phyloP scores from a whole-genome alignment of 306 rosid genomes.

The Adenanthera pavonina region DNA sequence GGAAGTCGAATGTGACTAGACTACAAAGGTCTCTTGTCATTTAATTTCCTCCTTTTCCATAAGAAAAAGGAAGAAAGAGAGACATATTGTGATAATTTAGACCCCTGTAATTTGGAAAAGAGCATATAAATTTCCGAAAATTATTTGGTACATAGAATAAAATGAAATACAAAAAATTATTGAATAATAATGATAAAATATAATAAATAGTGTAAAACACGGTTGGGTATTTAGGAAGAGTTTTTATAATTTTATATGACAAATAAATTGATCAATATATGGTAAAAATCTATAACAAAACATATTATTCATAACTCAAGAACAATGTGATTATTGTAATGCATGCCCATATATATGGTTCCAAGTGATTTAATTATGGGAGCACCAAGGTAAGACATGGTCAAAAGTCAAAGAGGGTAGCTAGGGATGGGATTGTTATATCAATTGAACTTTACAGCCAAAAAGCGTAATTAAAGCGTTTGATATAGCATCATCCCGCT shows the following conservation, averaged over 20 bases:
- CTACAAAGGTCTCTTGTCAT: not conserved
- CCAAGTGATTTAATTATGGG: not conserved
- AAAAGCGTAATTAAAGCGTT: slow-evolving; percentile 28
- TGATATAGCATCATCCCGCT: not conserved
- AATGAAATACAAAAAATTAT: too few species aligned
- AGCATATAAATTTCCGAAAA: not conserved
- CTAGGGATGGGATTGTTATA: slow-evolving; percentile 7
- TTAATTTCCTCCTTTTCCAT: not conserved
- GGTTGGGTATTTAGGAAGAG: not conserved
- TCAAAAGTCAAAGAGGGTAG: slow-evolving; percentile 10
- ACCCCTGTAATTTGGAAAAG: not conserved
- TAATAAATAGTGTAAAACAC: too few species aligned
- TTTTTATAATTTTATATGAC: not conserved
- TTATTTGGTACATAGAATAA: too few species aligned
- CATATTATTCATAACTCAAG: too few species aligned
- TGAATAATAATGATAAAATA: not conserved
- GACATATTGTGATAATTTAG: not conserved
- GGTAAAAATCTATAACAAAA: too few species aligned
- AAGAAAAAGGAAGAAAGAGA: not conserved
- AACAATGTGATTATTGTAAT: too few species aligned
- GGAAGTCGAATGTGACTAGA: not conserved
- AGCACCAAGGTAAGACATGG: not conserved
- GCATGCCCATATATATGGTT: too few species aligned
- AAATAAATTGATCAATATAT: not conserved
- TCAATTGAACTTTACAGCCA: slow-evolving; percentile 41